A percentile compares a stretch with the other conserved stretches of the same genome.
Conservation (phyloP, 495 filamentous ascomycete species). For the Terfezia boudieri region DNA sequence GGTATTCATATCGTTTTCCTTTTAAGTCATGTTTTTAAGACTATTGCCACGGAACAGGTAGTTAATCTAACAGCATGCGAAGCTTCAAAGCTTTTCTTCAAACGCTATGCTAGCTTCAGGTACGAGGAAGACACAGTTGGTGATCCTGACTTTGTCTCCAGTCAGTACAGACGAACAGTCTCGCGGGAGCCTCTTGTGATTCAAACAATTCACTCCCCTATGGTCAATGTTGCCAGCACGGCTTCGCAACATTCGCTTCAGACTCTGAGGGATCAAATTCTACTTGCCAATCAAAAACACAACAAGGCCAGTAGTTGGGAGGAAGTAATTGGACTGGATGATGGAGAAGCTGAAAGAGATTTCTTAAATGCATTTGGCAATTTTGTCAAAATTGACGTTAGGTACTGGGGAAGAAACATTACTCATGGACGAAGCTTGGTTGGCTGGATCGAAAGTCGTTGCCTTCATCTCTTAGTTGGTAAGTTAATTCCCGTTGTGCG, state of each 20-base stretch:
- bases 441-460: conserved; percentile 33
- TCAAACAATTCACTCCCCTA: conserved; percentile 30
- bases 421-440: conserved; percentile 26
- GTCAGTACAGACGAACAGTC: conserved; percentile 25
- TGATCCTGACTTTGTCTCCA: conserved; percentile 29
- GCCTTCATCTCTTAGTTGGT: conserved; percentile 28
- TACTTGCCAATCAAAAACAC: conserved; percentile 22
- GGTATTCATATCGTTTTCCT: conserved; percentile 37
- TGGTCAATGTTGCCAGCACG: conserved; percentile 29
- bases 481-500: conserved; percentile 3
- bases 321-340: conserved; percentile 17
- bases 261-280: conserved; percentile 28
- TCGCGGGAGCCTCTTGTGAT: conserved; percentile 33
- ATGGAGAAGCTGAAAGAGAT: conserved; percentile 13
- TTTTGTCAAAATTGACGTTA: conserved; percentile 30
- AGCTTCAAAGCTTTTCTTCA: conserved; percentile 31
- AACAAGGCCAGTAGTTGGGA: conserved; percentile 22
- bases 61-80: conserved; percentile 20
- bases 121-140: conserved; percentile 28
- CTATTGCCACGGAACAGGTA: conserved; percentile 16
- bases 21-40: conserved; percentile 30
- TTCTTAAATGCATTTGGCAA: conserved; percentile 26
- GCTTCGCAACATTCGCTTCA: conserved; percentile 26
- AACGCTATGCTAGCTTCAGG: conserved; percentile 33
- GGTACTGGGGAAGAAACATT: conserved; percentile 32